These are phyloP conservation scores for Pythium phragmiticola DNA, from an alignment of 352 stramenopile species.

Conservation along the genomic window DNA sequence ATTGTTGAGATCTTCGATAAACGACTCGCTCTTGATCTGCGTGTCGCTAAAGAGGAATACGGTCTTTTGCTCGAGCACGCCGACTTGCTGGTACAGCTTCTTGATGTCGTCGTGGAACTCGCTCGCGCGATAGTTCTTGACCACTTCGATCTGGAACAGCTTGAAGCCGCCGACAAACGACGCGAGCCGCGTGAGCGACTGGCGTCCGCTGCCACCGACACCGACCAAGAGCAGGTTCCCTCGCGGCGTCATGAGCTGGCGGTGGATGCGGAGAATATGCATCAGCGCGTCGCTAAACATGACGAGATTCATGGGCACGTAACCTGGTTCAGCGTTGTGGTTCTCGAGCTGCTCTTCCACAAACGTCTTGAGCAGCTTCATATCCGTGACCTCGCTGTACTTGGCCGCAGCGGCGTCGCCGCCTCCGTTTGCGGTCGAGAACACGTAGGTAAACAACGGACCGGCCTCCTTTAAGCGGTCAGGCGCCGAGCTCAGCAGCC, in stretches of 20 bases:
- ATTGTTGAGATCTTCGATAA: conserved; percentile 94
- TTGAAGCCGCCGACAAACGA: conserved; percentile 89
- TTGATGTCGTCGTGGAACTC: conserved; percentile 95
- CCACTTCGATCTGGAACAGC: conserved; percentile 92
- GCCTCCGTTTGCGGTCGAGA: conserved; percentile 38
- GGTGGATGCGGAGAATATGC: conserved; percentile 91
- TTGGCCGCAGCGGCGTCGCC: conserved; percentile 33
- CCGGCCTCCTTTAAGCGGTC: conserved; percentile 80
- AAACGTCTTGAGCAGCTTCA: conserved; percentile 86
- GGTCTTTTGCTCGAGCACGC: conserved; percentile 79
- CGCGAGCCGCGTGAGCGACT: conserved; percentile 87
- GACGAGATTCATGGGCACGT: conserved; percentile 89
- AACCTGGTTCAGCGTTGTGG: conserved; percentile 88
- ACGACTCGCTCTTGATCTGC: conserved; percentile 93
- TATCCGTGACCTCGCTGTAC: conserved; percentile 84
- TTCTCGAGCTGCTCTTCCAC: conserved; percentile 91
- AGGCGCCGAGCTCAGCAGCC: conserved; percentile 49
- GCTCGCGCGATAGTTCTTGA: conserved; percentile 91
- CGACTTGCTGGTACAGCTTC: conserved; percentile 79
- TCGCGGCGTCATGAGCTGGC: conserved; percentile 82
- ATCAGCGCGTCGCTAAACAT: conserved; percentile 90
- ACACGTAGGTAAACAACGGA: conserved; percentile 80
- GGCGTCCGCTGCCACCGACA: conserved; percentile 88
- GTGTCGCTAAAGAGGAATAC: conserved; percentile 94
- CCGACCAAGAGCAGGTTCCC: conserved; percentile 92